phyloP scores from a whole-genome alignment of 495 filamentous ascomycete species.

The Immersiella caudata region DNA sequence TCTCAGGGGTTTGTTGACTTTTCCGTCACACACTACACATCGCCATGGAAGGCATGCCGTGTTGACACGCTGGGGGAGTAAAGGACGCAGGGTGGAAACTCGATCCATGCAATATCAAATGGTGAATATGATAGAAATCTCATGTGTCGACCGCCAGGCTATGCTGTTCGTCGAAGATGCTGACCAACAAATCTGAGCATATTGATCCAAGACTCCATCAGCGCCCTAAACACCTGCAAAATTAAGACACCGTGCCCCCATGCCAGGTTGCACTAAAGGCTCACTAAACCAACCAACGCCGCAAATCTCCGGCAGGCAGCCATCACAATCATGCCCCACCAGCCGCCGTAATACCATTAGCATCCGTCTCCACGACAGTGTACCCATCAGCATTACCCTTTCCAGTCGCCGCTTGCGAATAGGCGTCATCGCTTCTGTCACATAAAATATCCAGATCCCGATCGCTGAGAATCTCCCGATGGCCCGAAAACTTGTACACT shows the following conservation, averaged over 20 bases:
- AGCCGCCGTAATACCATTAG: conserved; percentile 46
- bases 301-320: no score
- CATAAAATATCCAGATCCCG: conserved; percentile 77
- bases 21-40: background rate
- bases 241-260: no score
- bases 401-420: conserved; percentile 74
- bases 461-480: conserved; percentile 69
- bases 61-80: no score
- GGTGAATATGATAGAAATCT: no score
- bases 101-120: no score
- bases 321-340: conserved; percentile 2
- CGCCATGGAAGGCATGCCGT: no score
- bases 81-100: no score
- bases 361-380: conserved; percentile 66
- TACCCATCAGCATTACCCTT: conserved; percentile 65
- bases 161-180: no score
- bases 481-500: conserved; percentile 59
- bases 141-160: background rate
- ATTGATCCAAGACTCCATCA: no score
- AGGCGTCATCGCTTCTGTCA: conserved; percentile 81
- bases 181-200: no score
- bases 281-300: no score
- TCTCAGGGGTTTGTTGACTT: conserved; percentile 14
- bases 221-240: no score
- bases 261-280: background rate